Evolutionary conservation across 2,329 filamentous ascomycete species (phyloP).

Genomic region (Sphaerulina vaccinii): DNA sequence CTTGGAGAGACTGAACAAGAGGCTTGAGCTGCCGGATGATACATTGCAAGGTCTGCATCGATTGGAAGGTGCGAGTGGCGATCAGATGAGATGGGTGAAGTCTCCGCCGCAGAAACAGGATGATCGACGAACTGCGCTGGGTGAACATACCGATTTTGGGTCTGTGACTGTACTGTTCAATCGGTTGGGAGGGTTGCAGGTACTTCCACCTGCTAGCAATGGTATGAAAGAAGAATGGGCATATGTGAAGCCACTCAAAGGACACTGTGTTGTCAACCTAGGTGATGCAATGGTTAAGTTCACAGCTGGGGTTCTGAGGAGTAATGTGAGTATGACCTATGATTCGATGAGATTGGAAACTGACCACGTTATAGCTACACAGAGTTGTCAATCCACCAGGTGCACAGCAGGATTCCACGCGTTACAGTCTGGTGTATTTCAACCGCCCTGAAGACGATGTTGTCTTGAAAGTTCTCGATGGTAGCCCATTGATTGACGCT

Average conservation of each 20-base stretch:
- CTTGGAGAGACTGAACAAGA: constrained; percentile 45
- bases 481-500: constrained; percentile 33
- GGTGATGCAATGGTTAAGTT: constrained; percentile 44
- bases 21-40: constrained; percentile 44
- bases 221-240: constrained; percentile 43
- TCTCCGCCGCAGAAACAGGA: constrained; percentile 48
- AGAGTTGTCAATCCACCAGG: constrained; percentile 53
- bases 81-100: constrained; percentile 56
- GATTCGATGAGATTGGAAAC: neutral
- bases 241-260: constrained; percentile 53
- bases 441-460: constrained; percentile 52
- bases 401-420: constrained; percentile 43
- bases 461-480: constrained; percentile 41
- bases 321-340: neutral
- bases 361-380: constrained; percentile 36
- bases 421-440: constrained; percentile 58
- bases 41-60: constrained; percentile 50
- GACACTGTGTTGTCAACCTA: constrained; percentile 50
- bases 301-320: neutral
- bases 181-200: constrained; percentile 55
- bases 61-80: constrained; percentile 45
- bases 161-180: constrained; percentile 58
- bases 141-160: constrained; percentile 59
- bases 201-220: constrained; percentile 42
- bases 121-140: constrained; percentile 45